A percentile compares a stretch with the other conserved stretches of the same genome.
phyloP scores from a whole-genome alignment of 2,329 filamentous ascomycete genomes.

The Nothomitra cinnamomea region DNA sequence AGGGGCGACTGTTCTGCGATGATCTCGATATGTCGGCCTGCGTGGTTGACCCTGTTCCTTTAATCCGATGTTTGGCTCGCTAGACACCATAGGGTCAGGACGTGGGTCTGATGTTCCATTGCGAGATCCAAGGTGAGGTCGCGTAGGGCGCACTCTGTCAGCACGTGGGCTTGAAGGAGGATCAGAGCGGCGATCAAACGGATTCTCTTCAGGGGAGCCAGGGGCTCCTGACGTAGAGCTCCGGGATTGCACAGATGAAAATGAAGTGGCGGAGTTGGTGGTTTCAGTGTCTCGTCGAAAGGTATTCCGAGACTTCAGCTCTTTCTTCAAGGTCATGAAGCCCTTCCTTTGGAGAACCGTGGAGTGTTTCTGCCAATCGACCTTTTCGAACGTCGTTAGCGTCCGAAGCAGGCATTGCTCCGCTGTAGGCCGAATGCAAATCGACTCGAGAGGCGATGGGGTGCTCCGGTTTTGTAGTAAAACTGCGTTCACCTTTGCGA shows the following conservation, averaged over 20 bases:
- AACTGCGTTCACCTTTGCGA: not conserved
- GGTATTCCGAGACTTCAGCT: not conserved
- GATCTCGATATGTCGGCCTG: not conserved
- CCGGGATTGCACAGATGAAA: constrained; percentile 1
- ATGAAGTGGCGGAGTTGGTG: constrained; percentile 1
- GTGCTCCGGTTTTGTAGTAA: not conserved
- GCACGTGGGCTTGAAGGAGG: constrained; percentile 1
- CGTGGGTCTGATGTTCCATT: not conserved
- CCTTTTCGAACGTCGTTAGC: not conserved
- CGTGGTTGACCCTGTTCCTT: not conserved
- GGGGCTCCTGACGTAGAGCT: not conserved
- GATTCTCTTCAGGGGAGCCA: not conserved
- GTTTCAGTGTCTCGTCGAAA: constrained; percentile 1
- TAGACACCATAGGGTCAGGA: not conserved
- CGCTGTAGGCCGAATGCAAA: not conserved
- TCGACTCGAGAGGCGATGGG: not conserved
- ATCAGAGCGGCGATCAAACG: not conserved
- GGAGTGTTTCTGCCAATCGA: not conserved
- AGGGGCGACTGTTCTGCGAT: not conserved
- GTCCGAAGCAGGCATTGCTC: constrained; percentile 1
- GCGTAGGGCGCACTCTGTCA: not conserved
- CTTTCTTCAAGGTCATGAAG: not conserved
- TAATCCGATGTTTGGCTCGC: not conserved
- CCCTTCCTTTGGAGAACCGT: not conserved
- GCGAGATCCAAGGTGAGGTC: not conserved